phyloP scores from a whole-genome alignment of 2,329 filamentous ascomycete species.

The Cercospora sp. region DNA sequence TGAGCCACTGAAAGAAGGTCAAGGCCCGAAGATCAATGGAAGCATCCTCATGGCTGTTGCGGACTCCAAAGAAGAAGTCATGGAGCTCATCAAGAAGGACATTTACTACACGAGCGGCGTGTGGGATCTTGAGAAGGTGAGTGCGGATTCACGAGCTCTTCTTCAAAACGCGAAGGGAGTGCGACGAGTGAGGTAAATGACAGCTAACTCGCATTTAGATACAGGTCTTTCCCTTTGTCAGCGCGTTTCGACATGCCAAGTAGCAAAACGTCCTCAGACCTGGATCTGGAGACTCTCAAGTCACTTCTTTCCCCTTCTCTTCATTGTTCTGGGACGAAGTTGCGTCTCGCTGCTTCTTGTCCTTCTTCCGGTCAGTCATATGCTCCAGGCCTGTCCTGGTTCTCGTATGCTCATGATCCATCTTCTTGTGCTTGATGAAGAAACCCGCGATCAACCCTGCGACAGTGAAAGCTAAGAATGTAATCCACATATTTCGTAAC shows the following conservation, averaged over 20 bases:
- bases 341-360: neutral
- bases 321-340: neutral
- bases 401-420: neutral
- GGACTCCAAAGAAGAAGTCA: constrained; percentile 64
- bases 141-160: neutral
- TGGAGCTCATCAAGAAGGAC: constrained; percentile 65
- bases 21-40: constrained; percentile 70
- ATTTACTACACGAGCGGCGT: constrained; percentile 71
- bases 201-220: neutral
- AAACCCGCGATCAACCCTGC: neutral
- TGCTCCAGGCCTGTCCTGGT: neutral
- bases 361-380: neutral
- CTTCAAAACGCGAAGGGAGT: neutral
- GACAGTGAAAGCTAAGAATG: neutral
- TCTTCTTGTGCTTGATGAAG: neutral
- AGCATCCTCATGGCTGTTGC: constrained; percentile 69
- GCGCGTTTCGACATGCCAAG: neutral
- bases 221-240: neutral
- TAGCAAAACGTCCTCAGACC: neutral
- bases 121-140: constrained; percentile 65
- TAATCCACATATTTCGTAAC: neutral
- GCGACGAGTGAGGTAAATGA: neutral
- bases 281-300: neutral
- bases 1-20: constrained; percentile 61
- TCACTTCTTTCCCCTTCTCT: neutral